phyloP scores from a whole-genome alignment of 306 rosid species.

The Luffa acutangula region DNA sequence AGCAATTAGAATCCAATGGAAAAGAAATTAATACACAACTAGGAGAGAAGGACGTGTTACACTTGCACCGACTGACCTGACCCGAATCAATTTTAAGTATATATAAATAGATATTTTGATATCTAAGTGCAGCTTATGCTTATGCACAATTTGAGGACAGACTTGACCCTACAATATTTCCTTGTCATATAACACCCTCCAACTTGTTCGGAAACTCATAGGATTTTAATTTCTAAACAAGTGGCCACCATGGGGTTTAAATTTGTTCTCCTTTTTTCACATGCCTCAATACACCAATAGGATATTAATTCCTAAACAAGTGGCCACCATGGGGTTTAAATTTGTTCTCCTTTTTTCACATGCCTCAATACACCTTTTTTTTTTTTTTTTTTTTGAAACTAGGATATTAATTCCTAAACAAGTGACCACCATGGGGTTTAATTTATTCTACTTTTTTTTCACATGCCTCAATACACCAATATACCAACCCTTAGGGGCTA shows the following conservation, averaged over 20 bases:
- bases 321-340: neutral
- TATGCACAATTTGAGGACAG: neutral
- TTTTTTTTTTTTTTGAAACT: too few relatives aligned
- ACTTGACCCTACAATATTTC: neutral
- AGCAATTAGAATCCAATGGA: neutral
- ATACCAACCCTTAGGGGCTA: neutral
- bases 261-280: too few relatives aligned
- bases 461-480: neutral
- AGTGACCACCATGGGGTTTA: too few relatives aligned
- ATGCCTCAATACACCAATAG: neutral
- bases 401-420: too few relatives aligned
- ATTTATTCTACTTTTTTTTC: neutral
- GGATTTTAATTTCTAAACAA: neutral
- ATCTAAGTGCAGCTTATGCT: neutral
- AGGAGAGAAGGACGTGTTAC: neutral
- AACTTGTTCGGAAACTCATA: neutral
- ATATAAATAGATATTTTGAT: neutral
- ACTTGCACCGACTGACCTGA: neutral
- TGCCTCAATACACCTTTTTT: too few relatives aligned
- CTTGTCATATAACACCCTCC: neutral
- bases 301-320: neutral
- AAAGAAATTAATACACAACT: too few relatives aligned
- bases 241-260: neutral
- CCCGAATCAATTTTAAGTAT: neutral
- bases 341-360: too few relatives aligned